Base-by-base conservation (phyloP, 208 protist genomes). In the Acanthamoeba sp. region DNA sequence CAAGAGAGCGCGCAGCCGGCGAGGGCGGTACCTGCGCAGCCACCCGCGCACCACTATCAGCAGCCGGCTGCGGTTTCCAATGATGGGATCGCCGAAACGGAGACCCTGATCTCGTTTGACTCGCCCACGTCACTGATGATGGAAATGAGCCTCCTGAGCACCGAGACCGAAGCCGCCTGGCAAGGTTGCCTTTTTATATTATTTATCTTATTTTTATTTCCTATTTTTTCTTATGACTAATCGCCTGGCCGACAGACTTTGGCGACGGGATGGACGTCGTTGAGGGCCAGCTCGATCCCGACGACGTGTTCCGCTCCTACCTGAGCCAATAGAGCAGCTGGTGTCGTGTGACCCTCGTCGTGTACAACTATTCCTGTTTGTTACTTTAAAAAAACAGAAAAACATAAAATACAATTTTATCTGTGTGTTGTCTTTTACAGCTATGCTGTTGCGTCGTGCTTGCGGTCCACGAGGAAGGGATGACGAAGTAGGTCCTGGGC, bases 271-370 rank as follows among this genome's bases (percentile, higher is more conserved):
- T 66, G 59, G 59, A 66, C 59, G n/a, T 66, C 59, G 59, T 32
- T 3, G 27, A 66, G 59, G 59, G 42, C 42, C 42, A 48, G 42
- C 42, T 48, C 42, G 42, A 66, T 16, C 59, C 59, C 59, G 59
- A 66, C n/a, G 59, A 66, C 59, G n/a, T 66, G 27, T 66, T 66
- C 59, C 59, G 59, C 59, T 66, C 59, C 27, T 66, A 66, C 59
- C 59, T 66, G 59, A 14, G n/a, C 27, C 59, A 66, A 32, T 66
- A 48, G 42, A 48, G 42, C 6, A 48, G 42, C 42, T 10, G 42
- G 42, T n/a, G n/a, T n/a, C n/a, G n/a, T n/a, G n/a, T n/a, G n/a
- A n/a, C 42, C 42, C 10, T 48, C 10, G 42, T 48, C n/a, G n/a
- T n/a, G n/a, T n/a, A n/a, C n/a, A n/a, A n/a, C n/a, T n/a, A n/a